Evolutionary conservation across 2,329 filamentous ascomycete genomes (phyloP).

Genomic region (Periglandula ipomoeae): DNA sequence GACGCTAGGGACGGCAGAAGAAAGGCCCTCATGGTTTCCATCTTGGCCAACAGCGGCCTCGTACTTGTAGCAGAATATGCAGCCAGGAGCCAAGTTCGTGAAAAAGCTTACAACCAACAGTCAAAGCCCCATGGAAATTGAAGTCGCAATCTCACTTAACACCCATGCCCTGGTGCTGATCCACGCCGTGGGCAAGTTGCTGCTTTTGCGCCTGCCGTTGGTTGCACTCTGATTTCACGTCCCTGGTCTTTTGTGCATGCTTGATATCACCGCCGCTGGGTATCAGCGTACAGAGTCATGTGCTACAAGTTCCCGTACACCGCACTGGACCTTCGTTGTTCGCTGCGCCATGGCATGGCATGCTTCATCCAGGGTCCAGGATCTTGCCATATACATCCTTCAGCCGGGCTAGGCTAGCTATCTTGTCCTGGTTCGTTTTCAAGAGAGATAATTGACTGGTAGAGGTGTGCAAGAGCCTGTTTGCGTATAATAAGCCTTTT

Average conservation of each 20-base stretch:
- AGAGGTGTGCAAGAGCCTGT: neutral
- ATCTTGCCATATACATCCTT: neutral
- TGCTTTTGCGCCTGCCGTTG: neutral
- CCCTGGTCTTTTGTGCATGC: neutral
- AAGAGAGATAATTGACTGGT: neutral
- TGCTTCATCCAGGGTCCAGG: neutral
- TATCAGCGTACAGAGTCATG: neutral
- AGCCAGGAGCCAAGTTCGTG: neutral
- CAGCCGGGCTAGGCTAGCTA: neutral
- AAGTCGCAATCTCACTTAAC: neutral
- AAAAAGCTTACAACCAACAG: neutral
- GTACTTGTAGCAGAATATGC: neutral
- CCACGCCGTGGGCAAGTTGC: neutral
- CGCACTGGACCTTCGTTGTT: neutral
- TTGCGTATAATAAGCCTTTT: too few relatives aligned
- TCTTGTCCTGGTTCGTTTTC: neutral
- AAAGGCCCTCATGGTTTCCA: neutral
- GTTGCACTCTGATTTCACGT: neutral
- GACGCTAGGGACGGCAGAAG: neutral
- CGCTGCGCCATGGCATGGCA: neutral
- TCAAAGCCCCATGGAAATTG: neutral
- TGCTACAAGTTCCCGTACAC: neutral
- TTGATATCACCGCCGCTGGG: neutral
- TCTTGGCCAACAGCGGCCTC: neutral
- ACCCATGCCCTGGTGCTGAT: neutral